These are phyloP conservation scores for Colletotrichum ledebouriae DNA, from an alignment of 2,329 filamentous ascomycete species.

Conservation along the genomic window DNA sequence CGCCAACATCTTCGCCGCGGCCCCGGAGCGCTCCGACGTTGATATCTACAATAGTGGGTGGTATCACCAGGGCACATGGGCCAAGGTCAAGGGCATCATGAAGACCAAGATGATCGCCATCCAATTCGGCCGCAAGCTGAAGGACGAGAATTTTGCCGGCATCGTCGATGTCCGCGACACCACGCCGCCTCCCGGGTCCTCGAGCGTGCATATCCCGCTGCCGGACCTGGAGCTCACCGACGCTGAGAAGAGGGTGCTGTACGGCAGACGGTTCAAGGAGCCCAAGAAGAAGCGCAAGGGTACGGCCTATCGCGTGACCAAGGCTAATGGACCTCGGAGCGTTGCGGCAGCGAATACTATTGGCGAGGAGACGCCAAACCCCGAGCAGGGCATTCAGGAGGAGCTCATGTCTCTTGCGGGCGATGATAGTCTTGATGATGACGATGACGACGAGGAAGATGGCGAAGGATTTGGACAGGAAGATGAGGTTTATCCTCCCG, in stretches of 20 bases:
- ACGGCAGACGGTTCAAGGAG: conserved; percentile 50
- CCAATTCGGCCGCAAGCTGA: conserved; percentile 66
- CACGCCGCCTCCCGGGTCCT: conserved; percentile 48
- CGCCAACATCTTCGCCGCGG: conserved; percentile 72
- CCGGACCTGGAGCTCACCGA: conserved; percentile 56
- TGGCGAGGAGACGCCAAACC: conserved; percentile 10
- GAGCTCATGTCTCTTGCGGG: conserved; percentile 32
- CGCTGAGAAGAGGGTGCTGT: conserved; percentile 52
- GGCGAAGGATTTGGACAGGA: conserved; percentile 44
- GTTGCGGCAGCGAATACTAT: conserved; percentile 29
- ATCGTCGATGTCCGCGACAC: conserved; percentile 55
- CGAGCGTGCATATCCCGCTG: conserved; percentile 53
- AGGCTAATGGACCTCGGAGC: conserved; percentile 35
- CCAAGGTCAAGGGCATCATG: conserved; percentile 89
- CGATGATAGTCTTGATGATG: conserved; percentile 48
- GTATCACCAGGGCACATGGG: conserved; percentile 85
- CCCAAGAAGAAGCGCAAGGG: conserved; percentile 45
- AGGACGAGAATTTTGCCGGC: conserved; percentile 60
- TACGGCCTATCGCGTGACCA: conserved; percentile 43
- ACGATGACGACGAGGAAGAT: conserved; percentile 48
- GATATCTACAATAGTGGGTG: conserved; percentile 79
- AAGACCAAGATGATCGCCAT: conserved; percentile 84
- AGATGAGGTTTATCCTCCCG: conserved; percentile 32
- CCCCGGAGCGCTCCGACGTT: conserved; percentile 70
- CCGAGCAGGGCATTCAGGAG: conserved; percentile 25